A percentile compares a stretch with the other conserved stretches of the same genome.
Evolutionary conservation across 2,329 filamentous ascomycete species (phyloP).

Genomic region (Acrocalymma vagum): DNA sequence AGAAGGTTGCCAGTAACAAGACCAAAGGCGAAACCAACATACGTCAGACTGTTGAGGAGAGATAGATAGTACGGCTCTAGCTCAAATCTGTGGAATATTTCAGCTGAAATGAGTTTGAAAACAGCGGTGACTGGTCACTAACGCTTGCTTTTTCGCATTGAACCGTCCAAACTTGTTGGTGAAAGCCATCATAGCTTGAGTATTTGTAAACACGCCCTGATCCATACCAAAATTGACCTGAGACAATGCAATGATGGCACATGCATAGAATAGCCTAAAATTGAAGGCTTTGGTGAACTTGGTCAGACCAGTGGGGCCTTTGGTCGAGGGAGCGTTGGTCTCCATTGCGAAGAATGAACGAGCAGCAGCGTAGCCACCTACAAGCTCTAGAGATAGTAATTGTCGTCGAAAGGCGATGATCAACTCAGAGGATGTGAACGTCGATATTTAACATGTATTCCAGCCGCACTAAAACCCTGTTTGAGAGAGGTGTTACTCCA

Average conservation of each 20-base stretch:
- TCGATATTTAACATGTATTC: no score
- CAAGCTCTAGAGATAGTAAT: no score
- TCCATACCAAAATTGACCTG: conserved; percentile 15
- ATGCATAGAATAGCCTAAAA: conserved; percentile 5
- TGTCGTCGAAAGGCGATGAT: no score
- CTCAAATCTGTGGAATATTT: not conserved
- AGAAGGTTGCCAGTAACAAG: conserved; percentile 9
- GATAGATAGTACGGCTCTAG: conserved; percentile 8
- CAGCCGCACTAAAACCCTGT: no score
- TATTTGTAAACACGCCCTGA: conserved; percentile 11
- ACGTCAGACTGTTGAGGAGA: conserved; percentile 9
- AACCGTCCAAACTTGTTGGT: conserved; percentile 8
- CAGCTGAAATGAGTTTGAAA: not conserved
- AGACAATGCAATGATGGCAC: conserved; percentile 11
- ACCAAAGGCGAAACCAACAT: conserved; percentile 11
- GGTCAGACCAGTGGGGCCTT: no score
- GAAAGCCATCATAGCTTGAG: conserved; percentile 10
- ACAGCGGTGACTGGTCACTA: not conserved
- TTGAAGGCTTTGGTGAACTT: conserved; percentile 9
- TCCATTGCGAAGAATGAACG: no score
- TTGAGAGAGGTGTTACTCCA: no score
- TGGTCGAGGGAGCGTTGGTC: no score
- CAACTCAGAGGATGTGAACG: no score
- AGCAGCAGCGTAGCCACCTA: no score
- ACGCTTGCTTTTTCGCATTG: conserved; percentile 1